A percentile compares a stretch with the other conserved stretches of the same genome.
phyloP scores from a whole-genome alignment of 768 basidiomycete species.

The Scleroderma bovista region DNA sequence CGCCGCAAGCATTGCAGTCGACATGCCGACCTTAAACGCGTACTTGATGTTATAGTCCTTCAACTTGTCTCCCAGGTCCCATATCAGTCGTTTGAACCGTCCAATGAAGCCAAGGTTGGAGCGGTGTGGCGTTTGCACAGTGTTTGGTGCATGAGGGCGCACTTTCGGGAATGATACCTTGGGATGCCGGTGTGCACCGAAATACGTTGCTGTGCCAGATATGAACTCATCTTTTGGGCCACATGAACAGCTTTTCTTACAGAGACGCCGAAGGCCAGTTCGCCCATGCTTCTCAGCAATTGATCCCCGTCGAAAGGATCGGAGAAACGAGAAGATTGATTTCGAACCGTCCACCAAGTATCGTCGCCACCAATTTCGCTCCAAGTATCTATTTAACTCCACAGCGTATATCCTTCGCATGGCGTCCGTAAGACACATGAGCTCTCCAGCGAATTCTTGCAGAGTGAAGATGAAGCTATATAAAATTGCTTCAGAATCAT shows the following conservation, averaged over 20 bases:
- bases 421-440: constrained; percentile 76
- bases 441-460: constrained; percentile 88
- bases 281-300: constrained; percentile 11
- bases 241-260: constrained; percentile 28
- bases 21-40: constrained; percentile 83
- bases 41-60: constrained; percentile 78
- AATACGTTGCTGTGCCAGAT: constrained; percentile 40
- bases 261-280: constrained; percentile 33
- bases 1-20: constrained; percentile 73
- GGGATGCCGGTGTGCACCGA: constrained; percentile 45
- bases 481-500: constrained; percentile 7
- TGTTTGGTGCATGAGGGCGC: constrained; percentile 77
- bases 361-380: constrained; percentile 36
- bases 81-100: constrained; percentile 61
- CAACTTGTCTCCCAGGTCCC: constrained; percentile 62
- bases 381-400: constrained; percentile 43
- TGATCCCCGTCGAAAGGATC: constrained; percentile 10
- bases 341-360: constrained; percentile 24
- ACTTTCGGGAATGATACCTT: constrained; percentile 77
- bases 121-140: constrained; percentile 71
- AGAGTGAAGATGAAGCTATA: constrained; percentile 90
- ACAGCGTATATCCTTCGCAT: constrained; percentile 73
- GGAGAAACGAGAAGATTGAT: constrained; percentile 17
- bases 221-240: constrained; percentile 7
- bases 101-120: constrained; percentile 56